Evolutionary conservation across 2,329 filamentous ascomycete species (phyloP), one percentile per base, ranked within the genome.

Genomic region (Colletotrichum plurivorum): DNA sequence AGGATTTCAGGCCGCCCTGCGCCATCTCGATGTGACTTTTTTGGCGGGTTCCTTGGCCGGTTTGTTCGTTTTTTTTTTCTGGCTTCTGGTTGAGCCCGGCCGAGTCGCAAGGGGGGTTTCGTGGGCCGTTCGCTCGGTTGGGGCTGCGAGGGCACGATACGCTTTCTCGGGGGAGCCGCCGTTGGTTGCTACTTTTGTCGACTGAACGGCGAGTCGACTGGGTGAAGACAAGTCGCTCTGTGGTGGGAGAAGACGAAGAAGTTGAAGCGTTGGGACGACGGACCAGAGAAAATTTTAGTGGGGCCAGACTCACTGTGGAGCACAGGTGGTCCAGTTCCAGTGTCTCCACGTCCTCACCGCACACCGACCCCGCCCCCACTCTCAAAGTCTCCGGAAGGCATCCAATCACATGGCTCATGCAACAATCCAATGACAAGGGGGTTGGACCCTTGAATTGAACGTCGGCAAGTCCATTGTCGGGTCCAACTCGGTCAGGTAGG

Each of bases 1-100:
- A 77, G 68, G 84, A 85, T 73, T 89, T 89, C 55, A 87, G 74
- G 6, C 81, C 76, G 72, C 88, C 88, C 79, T 90, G 88, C 2
- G 84, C 86, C 88, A 90, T 89, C 52, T 43, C 25, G 36, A 39
- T 36, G 27, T 31, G 27, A 31, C 6, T 31, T 43, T 43, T 2
- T 5, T 39, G 12, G 20, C 20, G 2, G 20, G 20, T 9, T 13
- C 1, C n/a, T 22, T 39, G 27, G 41, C 5, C 41, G 27, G 27
- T 43, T 16, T 9, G 41, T 43, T 43, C 16, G 10, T 43, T 13
- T 22, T 22, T 22, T 22, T 22, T 22, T 22, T 22, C 20, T 22
- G 12, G 41, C 16, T 15, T 43, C 13, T 43, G 41, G 12, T 13
- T 43, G 27, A 9, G 27, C 27, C 27, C 41, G 41, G 12, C 41